These are phyloP conservation scores for Venturia asperata DNA, from an alignment of 2,329 filamentous ascomycete species.

Conservation along the genomic window DNA sequence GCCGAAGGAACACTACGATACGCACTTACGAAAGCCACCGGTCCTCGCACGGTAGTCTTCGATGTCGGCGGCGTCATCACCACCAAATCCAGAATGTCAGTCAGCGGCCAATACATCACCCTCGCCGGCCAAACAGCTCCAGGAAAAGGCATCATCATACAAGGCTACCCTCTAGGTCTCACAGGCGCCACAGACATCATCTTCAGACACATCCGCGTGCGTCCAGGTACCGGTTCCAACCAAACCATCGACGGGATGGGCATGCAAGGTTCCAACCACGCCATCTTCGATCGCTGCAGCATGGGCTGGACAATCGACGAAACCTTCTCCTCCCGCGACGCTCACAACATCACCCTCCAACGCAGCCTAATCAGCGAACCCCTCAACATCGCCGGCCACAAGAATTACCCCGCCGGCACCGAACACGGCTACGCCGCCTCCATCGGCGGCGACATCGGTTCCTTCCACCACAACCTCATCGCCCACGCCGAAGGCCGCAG, in stretches of 20 bases:
- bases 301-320: constrained; percentile 51
- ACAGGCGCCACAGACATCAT: constrained; percentile 48
- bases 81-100: constrained; percentile 38
- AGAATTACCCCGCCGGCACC: constrained; percentile 32
- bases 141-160: constrained; percentile 41
- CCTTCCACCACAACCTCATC: constrained; percentile 35
- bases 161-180: constrained; percentile 49
- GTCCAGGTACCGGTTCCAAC: constrained; percentile 46
- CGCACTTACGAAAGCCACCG: constrained; percentile 40
- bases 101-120: constrained; percentile 43
- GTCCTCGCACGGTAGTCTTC: constrained; percentile 44
- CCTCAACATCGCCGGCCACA: constrained; percentile 37
- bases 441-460: constrained; percentile 47
- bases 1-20: constrained; percentile 46
- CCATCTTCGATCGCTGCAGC: constrained; percentile 52
- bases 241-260: constrained; percentile 48
- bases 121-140: constrained; percentile 47
- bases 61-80: constrained; percentile 46
- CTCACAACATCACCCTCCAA: constrained; percentile 45
- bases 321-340: constrained; percentile 43
- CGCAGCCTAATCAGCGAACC: constrained; percentile 50
- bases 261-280: constrained; percentile 46
- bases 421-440: constrained; percentile 37
- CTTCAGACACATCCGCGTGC: constrained; percentile 49
- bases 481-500: constrained; percentile 36